Conservation (phyloP, 2,329 filamentous ascomycete genomes). For the Alternaria ventricosa region DNA sequence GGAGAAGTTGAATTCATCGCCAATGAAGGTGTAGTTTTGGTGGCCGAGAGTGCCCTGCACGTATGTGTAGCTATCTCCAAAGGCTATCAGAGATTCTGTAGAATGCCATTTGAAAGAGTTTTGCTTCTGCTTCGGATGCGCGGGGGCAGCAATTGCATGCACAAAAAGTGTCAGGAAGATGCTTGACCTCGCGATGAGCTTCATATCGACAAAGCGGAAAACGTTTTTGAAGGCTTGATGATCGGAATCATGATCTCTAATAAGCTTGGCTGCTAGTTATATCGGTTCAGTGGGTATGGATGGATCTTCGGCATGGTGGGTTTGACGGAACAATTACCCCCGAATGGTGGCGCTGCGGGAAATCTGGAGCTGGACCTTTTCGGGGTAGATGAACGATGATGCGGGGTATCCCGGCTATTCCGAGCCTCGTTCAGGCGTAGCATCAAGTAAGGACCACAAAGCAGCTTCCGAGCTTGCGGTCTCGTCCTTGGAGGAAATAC, state of each 20-base stretch:
- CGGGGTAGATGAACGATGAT: background rate
- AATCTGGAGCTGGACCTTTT: background rate
- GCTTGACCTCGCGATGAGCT: background rate
- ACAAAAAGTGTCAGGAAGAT: conserved; percentile 3
- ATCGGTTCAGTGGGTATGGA: background rate
- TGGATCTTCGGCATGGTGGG: background rate
- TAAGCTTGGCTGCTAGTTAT: background rate
- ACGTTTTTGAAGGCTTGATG: background rate
- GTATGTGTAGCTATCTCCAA: conserved; percentile 61
- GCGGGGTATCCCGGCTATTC: background rate
- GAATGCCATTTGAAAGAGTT: conserved; percentile 23
- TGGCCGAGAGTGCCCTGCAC: conserved; percentile 61
- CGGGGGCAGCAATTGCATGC: conserved; percentile 4
- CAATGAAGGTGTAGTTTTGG: conserved; percentile 62
- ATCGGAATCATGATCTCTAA: background rate
- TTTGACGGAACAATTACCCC: conserved; percentile 7
- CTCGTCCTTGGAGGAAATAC: background rate
- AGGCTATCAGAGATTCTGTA: conserved; percentile 48
- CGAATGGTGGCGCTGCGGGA: background rate
- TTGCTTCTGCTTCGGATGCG: background rate
- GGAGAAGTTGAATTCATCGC: conserved; percentile 57
- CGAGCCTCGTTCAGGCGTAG: background rate
- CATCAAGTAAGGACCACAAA: background rate
- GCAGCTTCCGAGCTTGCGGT: background rate
- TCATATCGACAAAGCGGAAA: conserved; percentile 15